Percentiles rank a stretch among this genome's conserved stretches.
These are phyloP conservation scores for Chlorella variabilis DNA, from an alignment of 163 green algal genomes.

Conservation along the genomic window DNA sequence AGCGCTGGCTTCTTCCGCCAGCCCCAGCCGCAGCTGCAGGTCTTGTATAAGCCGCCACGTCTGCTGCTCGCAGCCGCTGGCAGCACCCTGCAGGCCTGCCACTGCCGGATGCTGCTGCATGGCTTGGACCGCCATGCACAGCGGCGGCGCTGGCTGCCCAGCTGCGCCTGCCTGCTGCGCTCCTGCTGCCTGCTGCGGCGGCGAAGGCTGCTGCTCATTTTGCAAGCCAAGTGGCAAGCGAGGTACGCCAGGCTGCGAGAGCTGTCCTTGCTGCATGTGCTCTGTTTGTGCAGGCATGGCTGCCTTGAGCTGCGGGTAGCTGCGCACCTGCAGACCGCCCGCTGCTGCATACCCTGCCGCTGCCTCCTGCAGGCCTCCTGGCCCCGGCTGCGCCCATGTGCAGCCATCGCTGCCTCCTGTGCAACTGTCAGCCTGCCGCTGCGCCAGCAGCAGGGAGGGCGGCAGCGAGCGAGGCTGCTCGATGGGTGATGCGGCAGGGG, in stretches of 20 bases:
- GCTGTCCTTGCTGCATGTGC: neutral
- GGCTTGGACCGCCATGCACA: no score
- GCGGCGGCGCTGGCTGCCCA: neutral
- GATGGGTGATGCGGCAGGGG: neutral
- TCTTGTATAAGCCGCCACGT: constrained; percentile 4
- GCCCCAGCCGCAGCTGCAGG: constrained; percentile 13
- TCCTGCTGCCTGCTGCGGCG: neutral
- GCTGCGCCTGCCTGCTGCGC: neutral
- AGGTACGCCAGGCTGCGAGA: no score
- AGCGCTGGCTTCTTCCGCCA: constrained; percentile 19
- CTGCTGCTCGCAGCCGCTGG: neutral
- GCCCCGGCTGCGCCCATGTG: no score
- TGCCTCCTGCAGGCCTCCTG: no score
- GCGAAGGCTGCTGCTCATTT: neutral
- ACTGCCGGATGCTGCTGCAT: neutral
- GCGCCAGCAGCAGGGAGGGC: neutral
- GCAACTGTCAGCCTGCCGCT: neutral
- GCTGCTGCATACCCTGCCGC: no score
- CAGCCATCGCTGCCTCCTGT: no score
- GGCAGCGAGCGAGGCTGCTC: constrained; percentile 17
- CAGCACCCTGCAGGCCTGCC: neutral
- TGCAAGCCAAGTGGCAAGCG: no score
- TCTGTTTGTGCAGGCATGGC: neutral
- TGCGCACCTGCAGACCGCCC: neutral
- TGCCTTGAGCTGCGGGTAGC: neutral